Evolutionary conservation across 345 rosid species (phyloP).

Genomic region (Lepidium sativum): DNA sequence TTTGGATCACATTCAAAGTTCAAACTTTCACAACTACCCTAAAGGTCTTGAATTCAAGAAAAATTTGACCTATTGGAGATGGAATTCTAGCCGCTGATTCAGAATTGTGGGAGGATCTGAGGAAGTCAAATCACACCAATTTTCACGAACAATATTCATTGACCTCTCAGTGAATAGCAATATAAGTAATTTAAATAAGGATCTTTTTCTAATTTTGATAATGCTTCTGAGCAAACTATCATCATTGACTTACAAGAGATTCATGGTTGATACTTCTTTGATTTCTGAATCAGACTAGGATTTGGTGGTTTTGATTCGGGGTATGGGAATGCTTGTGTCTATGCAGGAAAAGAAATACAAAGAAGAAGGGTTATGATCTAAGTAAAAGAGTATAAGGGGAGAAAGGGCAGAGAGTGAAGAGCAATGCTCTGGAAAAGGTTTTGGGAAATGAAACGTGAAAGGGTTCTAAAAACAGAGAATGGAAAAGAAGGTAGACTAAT

Average conservation of each 20-base stretch:
- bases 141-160: background rate
- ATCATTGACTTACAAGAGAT: conserved; percentile 20
- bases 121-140: no score
- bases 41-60: conserved; percentile 12
- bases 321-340: no score
- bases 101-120: conserved; percentile 7
- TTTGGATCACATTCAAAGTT: background rate
- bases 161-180: background rate
- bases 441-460: no score
- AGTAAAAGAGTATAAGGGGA: no score
- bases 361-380: no score
- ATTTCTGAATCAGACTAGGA: no score
- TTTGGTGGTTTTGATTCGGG: no score
- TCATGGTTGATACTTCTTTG: conserved; percentile 17
- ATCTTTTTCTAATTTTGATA: conserved; percentile 4
- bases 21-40: conserved; percentile 6
- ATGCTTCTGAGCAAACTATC: background rate
- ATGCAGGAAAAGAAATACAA: no score
- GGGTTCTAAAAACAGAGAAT: no score
- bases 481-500: no score
- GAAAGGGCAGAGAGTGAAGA: no score
- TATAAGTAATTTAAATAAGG: conserved; percentile 1
- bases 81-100: background rate
- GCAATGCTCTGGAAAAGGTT: no score
- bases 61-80: conserved; percentile 10